Evolutionary conservation across 2,329 filamentous ascomycete species (phyloP), one percentile per base, ranked within the genome.

Genomic region (Zasmidium citrigriseum): DNA sequence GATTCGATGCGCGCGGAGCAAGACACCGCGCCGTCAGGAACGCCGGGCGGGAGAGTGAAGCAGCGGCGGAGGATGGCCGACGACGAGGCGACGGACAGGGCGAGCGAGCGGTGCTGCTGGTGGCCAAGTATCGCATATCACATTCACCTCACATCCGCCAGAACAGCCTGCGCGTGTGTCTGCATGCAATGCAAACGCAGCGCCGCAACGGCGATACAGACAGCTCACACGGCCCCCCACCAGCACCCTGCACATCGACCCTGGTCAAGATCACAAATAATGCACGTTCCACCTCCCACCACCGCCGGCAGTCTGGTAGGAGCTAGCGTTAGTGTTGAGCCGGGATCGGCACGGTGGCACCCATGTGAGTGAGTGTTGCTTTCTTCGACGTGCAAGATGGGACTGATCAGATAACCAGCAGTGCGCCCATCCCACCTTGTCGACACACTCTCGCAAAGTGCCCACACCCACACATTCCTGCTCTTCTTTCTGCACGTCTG

Each of bases 251-350:
- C 45, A 11, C 45, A 22, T 22, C 22, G 14, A 29, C 53, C 53
- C 53, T 38, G 46, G 53, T 55, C 53, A 14, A 16, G 45, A 55
- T 55, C 53, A 55, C 53, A 49, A 55, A 29, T n/a, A 5, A 54
- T 29, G 53, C 45, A 53, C 51, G 34, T 16, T 27, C 22, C 47
- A 50, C 22, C 24, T 41, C 18, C 20, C 16, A 25, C 27, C 41
- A 45, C 22, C 29, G 44, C 44, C 52, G 52, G 41, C 52, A 47
- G 22, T 47, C 38, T 54, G 52, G 52, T 46, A 48, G 41, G 10
- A 23, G 21, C 52, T 55, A 55, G 45, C 45, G 23, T 11, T 24
- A 47, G 45, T n/a, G 34, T n/a, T 7, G 7, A 41, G 34, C 34
- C 34, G 18, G 34, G 34, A 41, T 41, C 34, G 34, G 20, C 21